These are phyloP conservation scores for Typha latifolia DNA, from an alignment of 176 grass and related monocot species.

Conservation along the genomic window DNA sequence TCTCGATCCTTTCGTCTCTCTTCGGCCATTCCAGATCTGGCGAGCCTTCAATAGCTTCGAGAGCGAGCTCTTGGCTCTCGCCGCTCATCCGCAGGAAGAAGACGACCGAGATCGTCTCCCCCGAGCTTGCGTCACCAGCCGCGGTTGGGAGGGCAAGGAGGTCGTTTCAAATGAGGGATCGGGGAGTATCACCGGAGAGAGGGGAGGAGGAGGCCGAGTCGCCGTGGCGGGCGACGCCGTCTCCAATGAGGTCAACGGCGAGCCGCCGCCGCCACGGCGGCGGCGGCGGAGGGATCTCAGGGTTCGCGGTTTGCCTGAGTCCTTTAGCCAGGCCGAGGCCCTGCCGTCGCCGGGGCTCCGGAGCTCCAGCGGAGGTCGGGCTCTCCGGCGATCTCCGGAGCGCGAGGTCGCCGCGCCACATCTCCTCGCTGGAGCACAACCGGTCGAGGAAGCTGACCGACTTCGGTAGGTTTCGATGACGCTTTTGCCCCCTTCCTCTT, in stretches of 20 bases:
- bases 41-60: conserved; percentile 9
- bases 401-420: not conserved
- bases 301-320: conserved; percentile 18
- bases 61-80: conserved; percentile 57
- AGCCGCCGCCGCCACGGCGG: conserved; percentile 28
- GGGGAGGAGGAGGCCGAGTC: conserved; percentile 12
- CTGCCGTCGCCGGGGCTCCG: not conserved
- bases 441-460: conserved; percentile 1
- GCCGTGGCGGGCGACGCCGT: conserved; percentile 48
- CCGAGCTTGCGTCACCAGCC: not conserved
- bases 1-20: conserved; percentile 59
- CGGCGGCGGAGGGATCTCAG: not conserved
- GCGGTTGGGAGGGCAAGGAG: conserved; percentile 17
- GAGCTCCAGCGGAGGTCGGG: not conserved
- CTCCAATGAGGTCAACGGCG: conserved; percentile 43
- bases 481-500: not conserved
- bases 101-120: not conserved
- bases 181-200: conserved; percentile 49
- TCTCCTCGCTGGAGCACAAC: not conserved
- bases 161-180: conserved; percentile 38
- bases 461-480: conserved; percentile 4
- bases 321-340: conserved; percentile 1
- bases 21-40: conserved; percentile 38
- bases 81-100: conserved; percentile 51
- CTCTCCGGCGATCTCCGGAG: conserved; percentile 3